Conservation (phyloP, 208 protist species). For the Crithidia bombi region DNA sequence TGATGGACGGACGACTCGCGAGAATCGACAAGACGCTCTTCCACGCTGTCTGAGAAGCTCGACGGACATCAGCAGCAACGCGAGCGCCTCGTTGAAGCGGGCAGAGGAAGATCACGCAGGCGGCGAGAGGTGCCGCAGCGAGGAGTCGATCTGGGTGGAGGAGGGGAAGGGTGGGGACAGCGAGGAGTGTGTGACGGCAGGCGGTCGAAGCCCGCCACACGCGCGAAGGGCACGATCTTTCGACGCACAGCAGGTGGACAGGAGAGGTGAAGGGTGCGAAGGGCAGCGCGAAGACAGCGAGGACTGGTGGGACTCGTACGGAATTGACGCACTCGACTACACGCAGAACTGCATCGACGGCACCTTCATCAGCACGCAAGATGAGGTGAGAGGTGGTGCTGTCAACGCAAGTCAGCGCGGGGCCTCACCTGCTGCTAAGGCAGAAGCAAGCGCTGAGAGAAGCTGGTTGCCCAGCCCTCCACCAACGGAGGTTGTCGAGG, state of each 20-base stretch:
- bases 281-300: neutral
- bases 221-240: too few relatives aligned
- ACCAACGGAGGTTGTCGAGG: conserved; percentile 25
- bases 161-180: neutral
- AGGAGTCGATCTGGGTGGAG: conserved; percentile 7
- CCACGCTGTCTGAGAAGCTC: neutral
- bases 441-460: neutral
- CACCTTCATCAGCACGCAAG: neutral
- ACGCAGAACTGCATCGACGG: conserved; percentile 30
- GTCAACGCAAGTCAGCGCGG: neutral
- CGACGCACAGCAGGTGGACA: neutral
- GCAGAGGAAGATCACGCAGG: too few relatives aligned
- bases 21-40: neutral
- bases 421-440: conserved; percentile 1
- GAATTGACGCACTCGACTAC: conserved; percentile 40
- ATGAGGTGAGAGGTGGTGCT: neutral
- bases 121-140: too few relatives aligned
- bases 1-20: neutral
- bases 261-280: neutral
- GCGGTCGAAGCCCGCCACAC: too few relatives aligned
- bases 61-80: neutral
- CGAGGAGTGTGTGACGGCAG: neutral
- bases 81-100: too few relatives aligned
- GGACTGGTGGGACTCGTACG: conserved; percentile 42
- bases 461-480: neutral